Conservation (phyloP, 2,329 filamentous ascomycete genomes). For the Lasiodiplodia theobromae region DNA sequence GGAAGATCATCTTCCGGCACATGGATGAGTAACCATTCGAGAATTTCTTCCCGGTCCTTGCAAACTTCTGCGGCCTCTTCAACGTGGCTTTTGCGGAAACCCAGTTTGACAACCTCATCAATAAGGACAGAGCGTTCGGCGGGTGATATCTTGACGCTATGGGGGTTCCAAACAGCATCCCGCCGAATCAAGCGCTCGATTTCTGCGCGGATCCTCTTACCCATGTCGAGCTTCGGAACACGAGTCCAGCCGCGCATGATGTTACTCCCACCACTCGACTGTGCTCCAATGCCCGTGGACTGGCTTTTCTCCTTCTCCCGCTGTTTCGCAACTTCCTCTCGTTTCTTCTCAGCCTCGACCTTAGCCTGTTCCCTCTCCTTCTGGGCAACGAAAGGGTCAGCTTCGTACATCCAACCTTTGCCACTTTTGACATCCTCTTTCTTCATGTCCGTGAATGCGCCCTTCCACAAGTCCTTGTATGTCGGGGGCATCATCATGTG, state of each 20-base stretch:
- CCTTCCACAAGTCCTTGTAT: constrained; percentile 89
- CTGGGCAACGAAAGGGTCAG: constrained; percentile 86
- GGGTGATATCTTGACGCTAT: constrained; percentile 70
- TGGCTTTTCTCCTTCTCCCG: constrained; percentile 64
- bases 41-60: constrained; percentile 88
- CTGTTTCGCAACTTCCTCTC: constrained; percentile 67
- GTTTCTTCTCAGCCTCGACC: constrained; percentile 78
- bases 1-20: constrained; percentile 98
- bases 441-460: constrained; percentile 83
- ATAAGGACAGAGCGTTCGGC: constrained; percentile 66
- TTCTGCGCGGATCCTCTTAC: constrained; percentile 76
- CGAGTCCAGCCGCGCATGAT: constrained; percentile 79
- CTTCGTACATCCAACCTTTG: constrained; percentile 89
- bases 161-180: constrained; percentile 86
- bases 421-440: constrained; percentile 78
- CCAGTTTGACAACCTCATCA: constrained; percentile 77
- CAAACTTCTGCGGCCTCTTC: constrained; percentile 87
- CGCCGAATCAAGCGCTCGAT: constrained; percentile 81
- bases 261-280: constrained; percentile 41
- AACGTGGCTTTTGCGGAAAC: constrained; percentile 87
- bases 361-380: constrained; percentile 82
- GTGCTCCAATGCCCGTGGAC: constrained; percentile 39
- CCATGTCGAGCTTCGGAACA: constrained; percentile 93
- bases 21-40: constrained; percentile 96
- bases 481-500: constrained; percentile 93